phyloP scores from a whole-genome alignment of 495 filamentous ascomycete species.

The Zalerion maritima region DNA sequence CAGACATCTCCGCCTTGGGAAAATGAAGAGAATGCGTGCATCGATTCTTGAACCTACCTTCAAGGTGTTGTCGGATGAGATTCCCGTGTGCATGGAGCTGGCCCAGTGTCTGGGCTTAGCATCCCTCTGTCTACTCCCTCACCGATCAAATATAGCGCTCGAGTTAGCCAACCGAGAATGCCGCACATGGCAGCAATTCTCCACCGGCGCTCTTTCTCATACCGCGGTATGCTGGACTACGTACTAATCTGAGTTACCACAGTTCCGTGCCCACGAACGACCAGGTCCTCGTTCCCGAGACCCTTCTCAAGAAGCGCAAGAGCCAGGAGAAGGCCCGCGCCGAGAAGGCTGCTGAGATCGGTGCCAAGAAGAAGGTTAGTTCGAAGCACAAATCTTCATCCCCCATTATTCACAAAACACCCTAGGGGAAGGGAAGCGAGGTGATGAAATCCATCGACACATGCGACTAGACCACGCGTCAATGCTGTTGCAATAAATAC shows the following conservation, averaged over 20 bases:
- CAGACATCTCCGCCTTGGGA: conserved; percentile 11
- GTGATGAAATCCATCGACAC: no score
- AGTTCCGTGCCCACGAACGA: conserved; percentile 79
- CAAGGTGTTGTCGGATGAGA: conserved; percentile 75
- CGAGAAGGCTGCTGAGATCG: conserved; percentile 60
- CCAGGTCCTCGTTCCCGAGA: conserved; percentile 92
- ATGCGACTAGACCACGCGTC: conserved; percentile 92
- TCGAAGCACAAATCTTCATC: conserved; percentile 11
- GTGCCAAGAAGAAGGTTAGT: conserved; percentile 84
- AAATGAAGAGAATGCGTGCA: conserved; percentile 22
- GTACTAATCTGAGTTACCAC: conserved; percentile 42
- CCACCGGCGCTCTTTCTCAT: conserved; percentile 65
- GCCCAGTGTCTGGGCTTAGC: conserved; percentile 7
- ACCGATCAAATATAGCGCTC: conserved; percentile 70
- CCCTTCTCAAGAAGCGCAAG: conserved; percentile 99
- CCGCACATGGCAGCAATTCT: conserved; percentile 79
- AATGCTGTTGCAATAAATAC: conserved; percentile 93
- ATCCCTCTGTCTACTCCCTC: conserved; percentile 26
- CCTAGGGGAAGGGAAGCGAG: no score
- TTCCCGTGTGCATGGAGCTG: conserved; percentile 14
- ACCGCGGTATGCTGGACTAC: conserved; percentile 49
- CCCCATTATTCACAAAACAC: conserved; percentile 49
- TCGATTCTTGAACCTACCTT: conserved; percentile 43
- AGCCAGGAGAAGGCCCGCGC: conserved; percentile 95
- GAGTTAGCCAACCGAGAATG: conserved; percentile 88